Evolutionary conservation across 139 green algal species (phyloP), one percentile per base, ranked within the genome.

Genomic region (Chlorella sp.): DNA sequence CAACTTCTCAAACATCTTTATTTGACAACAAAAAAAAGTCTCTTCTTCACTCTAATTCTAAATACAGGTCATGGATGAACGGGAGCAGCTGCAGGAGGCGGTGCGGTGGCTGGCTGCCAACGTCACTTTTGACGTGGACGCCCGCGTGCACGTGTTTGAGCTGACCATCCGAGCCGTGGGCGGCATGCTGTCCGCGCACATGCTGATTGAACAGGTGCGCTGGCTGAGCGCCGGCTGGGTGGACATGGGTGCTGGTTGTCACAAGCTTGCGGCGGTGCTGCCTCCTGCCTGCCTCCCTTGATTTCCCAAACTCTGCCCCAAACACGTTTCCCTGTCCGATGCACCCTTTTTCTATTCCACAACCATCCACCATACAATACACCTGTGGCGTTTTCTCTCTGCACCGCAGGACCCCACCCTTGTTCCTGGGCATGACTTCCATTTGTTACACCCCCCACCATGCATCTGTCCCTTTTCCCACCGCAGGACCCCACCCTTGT

Each of bases 121-220:
- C 26, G 84, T 95, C 18, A 87, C 39, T 37, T 96, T 98, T 91
- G 94, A 96, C 77, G 91, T 96, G 7, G 93, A 95, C 30, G 86
- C 34, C 0, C 84, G 92, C 4, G 18, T 95, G 69, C 94, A 95
- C 71, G 92, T 95, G 19, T 96, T 96, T 92, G 94, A 96, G 80
- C 76, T 95, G 73, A 97, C 94, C 77, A 97, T 97, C 73, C 83
- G 94, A 16, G 94, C 93, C 0, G 87, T 96, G 60, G 94, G 90
- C 0, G 93, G 93, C 53, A 88, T 96, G 60, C 91, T 96, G 57
- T 95, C 92, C 22, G 86, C 86, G 3, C 94, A 96, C 89, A 73
- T 90, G 28, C 81, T 94, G 7, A 40, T 96, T 34, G 32, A 85
- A 36, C 48, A 81, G 79, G 86, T 90, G 60, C 22, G 78, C 71